Percentiles rank a stretch among this genome's conserved stretches.
Evolutionary conservation across 1,139 yeast species (phyloP).

Genomic region (Pichia sp.): DNA sequence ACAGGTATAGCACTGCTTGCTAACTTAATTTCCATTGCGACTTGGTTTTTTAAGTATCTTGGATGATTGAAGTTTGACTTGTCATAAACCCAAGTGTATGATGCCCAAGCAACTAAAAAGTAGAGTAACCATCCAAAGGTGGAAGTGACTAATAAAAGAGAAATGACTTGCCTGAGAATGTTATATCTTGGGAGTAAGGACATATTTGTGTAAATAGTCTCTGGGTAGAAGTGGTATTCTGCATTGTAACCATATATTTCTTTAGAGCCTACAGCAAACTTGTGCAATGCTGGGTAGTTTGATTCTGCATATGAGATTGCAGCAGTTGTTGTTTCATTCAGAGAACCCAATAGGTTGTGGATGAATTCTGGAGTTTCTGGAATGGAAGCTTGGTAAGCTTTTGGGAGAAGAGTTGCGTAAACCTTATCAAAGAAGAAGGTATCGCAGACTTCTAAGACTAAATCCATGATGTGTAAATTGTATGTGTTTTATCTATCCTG

Average conservation of each 20-base stretch:
- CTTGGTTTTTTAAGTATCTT: conserved; percentile 88
- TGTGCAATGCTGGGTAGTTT: too few species aligned
- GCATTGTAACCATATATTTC: conserved; percentile 36
- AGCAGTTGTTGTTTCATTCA: conserved; percentile 21
- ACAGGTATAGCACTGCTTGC: conserved; percentile 78
- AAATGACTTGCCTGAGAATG: conserved; percentile 58
- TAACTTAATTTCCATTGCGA: conserved; percentile 70
- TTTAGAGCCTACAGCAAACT: too few species aligned
- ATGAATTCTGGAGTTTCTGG: conserved; percentile 29
- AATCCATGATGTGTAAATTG: conserved; percentile 82
- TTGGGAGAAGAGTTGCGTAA: conserved; percentile 59
- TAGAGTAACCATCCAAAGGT: conserved; percentile 82
- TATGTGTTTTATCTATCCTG: too few species aligned
- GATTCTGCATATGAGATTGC: too few species aligned
- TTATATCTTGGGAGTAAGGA: conserved; percentile 69
- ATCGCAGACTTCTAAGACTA: conserved; percentile 75
- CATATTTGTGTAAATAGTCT: conserved; percentile 46
- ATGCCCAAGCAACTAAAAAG: conserved; percentile 63
- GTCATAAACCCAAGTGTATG: conserved; percentile 76
- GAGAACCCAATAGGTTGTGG: conserved; percentile 22
- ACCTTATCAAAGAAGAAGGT: conserved; percentile 61
- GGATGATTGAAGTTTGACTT: conserved; percentile 91
- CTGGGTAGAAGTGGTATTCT: conserved; percentile 37
- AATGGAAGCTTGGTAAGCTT: conserved; percentile 31
- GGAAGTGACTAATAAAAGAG: conserved; percentile 66